Evolutionary conservation across 2,329 filamentous ascomycete species (phyloP), one percentile per base, ranked within the genome.

Genomic region (Fusarium redolens): DNA sequence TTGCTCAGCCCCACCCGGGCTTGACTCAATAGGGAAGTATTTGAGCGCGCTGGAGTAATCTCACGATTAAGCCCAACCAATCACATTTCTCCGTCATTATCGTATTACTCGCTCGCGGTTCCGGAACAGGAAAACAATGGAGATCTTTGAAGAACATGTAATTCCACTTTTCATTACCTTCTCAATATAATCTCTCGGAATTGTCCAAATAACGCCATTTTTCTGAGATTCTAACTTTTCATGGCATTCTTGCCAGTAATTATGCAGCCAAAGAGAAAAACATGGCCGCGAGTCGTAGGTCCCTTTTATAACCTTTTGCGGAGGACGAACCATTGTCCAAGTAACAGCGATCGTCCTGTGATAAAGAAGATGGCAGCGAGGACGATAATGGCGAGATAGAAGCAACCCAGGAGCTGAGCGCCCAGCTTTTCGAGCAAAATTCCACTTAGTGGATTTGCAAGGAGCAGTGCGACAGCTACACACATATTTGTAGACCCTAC

Each of bases 371-470:
- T 47, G 4, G 75, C 76, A 4, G 82, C 82, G 5, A 82, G 48
- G 4, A 82, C 66, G 14, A 86, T 65, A 3, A 86, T 75, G 0
- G 79, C 83, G 7, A 84, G 80, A 67, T 85, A 86, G 31, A 87
- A 83, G 3, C 83, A 84, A 15, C 85, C 82, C 15, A 87, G 77
- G 0, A 81, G 77, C 59, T 79, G 78, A 3, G 84, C 81, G 0
- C 84, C 85, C 5, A 85, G 79, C 0, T 79, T 79, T 52, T 86
- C 80, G 0, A 87, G 75, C 69, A 86, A 75, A 43, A 84, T 78
- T 2, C 85, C 85, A 13, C 83, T 83, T 3, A 86, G 75, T 0
- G 85, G 85, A 3, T 85, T 83, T 1, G 83, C 82, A 2, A 86
- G 71, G 17, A 87, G 68, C 0, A 85, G 79, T 0, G 84, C 81